Conservation (phyloP, 106 monocot species). For the Dendrobium nobile region DNA sequence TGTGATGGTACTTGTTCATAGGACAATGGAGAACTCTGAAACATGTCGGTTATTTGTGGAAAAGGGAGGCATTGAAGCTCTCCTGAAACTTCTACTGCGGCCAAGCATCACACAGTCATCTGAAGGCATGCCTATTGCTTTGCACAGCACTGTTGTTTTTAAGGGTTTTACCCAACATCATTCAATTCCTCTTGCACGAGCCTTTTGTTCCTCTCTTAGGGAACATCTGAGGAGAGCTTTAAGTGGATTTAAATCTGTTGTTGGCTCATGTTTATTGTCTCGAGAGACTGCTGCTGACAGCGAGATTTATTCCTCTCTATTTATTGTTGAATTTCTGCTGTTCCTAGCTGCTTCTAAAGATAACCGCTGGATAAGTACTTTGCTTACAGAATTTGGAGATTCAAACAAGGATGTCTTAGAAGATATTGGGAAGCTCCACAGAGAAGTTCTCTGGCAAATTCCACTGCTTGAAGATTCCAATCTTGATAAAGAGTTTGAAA, state of each 20-base stretch:
- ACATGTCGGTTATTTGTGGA: conserved; percentile 96
- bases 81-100: conserved; percentile 71
- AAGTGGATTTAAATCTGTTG: conserved; percentile 39
- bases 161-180: conserved; percentile 98
- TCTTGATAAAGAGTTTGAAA: conserved; percentile 35
- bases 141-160: conserved; percentile 98
- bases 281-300: conserved; percentile 29
- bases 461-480: conserved; percentile 84
- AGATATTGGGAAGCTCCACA: conserved; percentile 80
- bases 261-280: conserved; percentile 36
- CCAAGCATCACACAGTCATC: conserved; percentile 92
- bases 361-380: conserved; percentile 85
- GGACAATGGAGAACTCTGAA: conserved; percentile 90
- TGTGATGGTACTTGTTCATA: conserved; percentile 90
- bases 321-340: conserved; percentile 93
- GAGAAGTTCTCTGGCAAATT: conserved; percentile 89
- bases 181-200: conserved; percentile 70
- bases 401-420: conserved; percentile 76
- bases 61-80: conserved; percentile 71
- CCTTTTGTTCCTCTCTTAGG: conserved; percentile 71
- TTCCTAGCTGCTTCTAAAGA: conserved; percentile 95
- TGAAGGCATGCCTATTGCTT: conserved; percentile 96
- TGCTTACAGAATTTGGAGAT: conserved; percentile 90
- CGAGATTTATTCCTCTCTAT: conserved; percentile 68
- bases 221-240: conserved; percentile 76